Conservation (phyloP, 176 grass and related monocot species). For the Otatea glauca region DNA sequence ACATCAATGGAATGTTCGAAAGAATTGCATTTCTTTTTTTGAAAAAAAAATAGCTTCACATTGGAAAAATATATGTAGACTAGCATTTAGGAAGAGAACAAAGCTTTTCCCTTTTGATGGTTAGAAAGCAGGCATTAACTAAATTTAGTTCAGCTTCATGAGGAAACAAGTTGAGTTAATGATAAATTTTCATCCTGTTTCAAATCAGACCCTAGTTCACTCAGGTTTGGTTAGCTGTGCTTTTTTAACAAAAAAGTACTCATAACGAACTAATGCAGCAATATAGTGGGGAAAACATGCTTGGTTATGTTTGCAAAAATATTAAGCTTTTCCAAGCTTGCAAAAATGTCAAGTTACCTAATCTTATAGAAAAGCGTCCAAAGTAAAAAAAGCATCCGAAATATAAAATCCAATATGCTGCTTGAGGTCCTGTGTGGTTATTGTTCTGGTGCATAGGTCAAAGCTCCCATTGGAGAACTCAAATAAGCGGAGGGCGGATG, state of each 20-base stretch:
- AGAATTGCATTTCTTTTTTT: background rate
- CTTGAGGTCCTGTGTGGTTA: slow-evolving; percentile 1
- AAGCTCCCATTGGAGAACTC: background rate
- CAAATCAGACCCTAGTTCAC: background rate
- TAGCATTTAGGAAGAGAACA: background rate
- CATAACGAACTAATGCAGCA: background rate
- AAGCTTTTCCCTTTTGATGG: background rate
- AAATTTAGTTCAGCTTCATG: too few species aligned
- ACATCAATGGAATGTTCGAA: background rate
- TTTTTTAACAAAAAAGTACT: background rate
- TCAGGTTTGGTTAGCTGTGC: background rate
- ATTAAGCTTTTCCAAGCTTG: background rate
- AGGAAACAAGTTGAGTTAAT: background rate
- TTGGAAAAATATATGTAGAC: background rate
- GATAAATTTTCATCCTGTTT: background rate
- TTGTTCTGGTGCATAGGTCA: slow-evolving; percentile 2
- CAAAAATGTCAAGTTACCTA: background rate
- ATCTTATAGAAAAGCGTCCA: background rate
- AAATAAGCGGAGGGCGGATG: background rate
- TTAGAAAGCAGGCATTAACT: background rate
- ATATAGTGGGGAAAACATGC: background rate
- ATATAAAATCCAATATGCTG: background rate
- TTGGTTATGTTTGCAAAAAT: background rate
- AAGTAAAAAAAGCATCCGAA: background rate
- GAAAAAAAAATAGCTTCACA: background rate